Evolutionary conservation across 106 monocot genomes (phyloP), one percentile per base, ranked within the genome.

Genomic region (Alisma plantagoaquatica): DNA sequence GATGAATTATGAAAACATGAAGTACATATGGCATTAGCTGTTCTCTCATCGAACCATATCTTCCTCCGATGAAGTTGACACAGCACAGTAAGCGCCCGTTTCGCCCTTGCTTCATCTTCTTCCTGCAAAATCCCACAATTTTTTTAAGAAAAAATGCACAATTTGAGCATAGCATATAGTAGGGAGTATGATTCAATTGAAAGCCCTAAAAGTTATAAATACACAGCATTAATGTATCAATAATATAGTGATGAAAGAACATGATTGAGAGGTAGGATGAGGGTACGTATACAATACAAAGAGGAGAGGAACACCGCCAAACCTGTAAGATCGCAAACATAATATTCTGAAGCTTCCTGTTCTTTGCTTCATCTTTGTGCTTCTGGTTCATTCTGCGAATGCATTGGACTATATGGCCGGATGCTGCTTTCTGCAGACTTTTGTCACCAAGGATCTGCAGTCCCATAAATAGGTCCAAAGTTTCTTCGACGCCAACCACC

Each of bases 41-140:
- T 86, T 32, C 85, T 73, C 38, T 90, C 98, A 77, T 90, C 98
- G 70, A 86, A 85, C 98, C 98, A 98, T 43, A 98, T 81, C 43
- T 67, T 98, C 23, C 98, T 68, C 26, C 90, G 70, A 73, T 98
- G 90, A 69, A 98, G 84, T 68, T 98, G 90, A 53, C 90, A 90
- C 21, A 89, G 75, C 38, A 85, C 60, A 50, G 61, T 69, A 62
- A 98, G 73, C 3, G 98, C 59, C 55, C 90, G 76, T 62, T 77
- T 82, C 15, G 82, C 90, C 49, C 74, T 82, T 6, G 30, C 32
- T 54, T 98, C 98, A 23, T 98, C 82, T 32, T 90, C 85, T 41
- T 66, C 70, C 98, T 89, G 43, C 4, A 27, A 12, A 11, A 51
- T 30, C 31, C 53, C 10, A 54, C 24, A 15, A 30, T 32, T 6